Conservation (phyloP, 2,329 filamentous ascomycete genomes). For the Colletotrichum eremochloae region DNA sequence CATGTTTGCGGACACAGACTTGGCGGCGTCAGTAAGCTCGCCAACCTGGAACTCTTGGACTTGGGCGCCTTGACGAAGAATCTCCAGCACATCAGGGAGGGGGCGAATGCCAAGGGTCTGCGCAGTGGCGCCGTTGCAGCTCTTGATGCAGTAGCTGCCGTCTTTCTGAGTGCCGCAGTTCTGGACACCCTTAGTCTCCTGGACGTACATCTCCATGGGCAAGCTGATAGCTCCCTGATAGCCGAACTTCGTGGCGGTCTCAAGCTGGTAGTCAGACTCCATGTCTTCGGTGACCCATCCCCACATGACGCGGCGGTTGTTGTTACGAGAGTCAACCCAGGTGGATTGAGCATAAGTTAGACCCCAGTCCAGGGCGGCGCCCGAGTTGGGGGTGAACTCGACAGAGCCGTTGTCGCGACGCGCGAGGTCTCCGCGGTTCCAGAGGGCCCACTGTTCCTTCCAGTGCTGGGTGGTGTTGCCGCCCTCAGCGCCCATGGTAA, state of each 20-base stretch:
- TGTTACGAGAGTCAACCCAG: conserved; percentile 37
- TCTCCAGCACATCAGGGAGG: conserved; percentile 36
- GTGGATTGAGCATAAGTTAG: conserved; percentile 42
- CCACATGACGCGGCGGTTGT: conserved; percentile 40
- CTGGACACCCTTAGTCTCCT: conserved; percentile 38
- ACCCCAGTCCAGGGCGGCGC: conserved; percentile 42
- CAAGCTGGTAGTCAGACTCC: conserved; percentile 8
- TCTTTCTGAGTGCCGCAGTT: conserved; percentile 40
- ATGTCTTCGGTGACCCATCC: conserved; percentile 42
- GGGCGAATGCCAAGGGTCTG: conserved; percentile 42
- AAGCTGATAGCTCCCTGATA: conserved; percentile 42
- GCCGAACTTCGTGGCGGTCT: conserved; percentile 38
- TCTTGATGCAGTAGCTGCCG: conserved; percentile 37
- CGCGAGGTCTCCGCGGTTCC: conserved; percentile 41
- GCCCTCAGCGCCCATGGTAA: conserved; percentile 39
- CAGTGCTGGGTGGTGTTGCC: conserved; percentile 43
- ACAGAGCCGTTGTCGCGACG: conserved; percentile 42
- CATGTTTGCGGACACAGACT: conserved; percentile 22
- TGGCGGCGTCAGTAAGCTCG: conserved; percentile 22
- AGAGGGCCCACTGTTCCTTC: conserved; percentile 41
- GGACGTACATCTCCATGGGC: conserved; percentile 41
- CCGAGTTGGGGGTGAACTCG: conserved; percentile 37
- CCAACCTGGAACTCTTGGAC: conserved; percentile 28
- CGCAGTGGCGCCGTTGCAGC: conserved; percentile 28
- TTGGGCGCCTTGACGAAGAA: conserved; percentile 39